phyloP scores from a whole-genome alignment of 345 rosid species.

The Populus euphratica region DNA sequence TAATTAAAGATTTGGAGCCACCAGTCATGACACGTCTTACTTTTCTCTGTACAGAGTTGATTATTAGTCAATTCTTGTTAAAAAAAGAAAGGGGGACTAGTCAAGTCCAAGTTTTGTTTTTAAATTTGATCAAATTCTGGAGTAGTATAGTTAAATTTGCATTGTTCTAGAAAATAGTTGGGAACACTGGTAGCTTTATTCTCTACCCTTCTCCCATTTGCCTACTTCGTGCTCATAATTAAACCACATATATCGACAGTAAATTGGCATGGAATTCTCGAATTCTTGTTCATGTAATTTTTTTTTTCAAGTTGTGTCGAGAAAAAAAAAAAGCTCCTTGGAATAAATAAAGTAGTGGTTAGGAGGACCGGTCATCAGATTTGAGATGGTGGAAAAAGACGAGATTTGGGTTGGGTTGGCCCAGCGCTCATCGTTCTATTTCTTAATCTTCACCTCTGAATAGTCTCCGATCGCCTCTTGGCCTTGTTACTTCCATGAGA shows the following conservation, averaged over 20 bases:
- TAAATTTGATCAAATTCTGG: neutral
- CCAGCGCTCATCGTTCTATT: no score
- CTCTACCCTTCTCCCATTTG: neutral
- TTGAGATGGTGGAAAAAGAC: no score
- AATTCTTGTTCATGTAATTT: no score
- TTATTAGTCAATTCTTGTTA: neutral
- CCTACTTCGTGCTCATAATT: neutral
- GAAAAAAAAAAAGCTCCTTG: no score
- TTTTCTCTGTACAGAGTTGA: neutral
- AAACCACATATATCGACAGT: no score
- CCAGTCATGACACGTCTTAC: neutral
- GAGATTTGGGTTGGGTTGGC: no score
- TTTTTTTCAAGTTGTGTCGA: no score
- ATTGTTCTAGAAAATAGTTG: neutral
- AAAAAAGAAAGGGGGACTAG: neutral
- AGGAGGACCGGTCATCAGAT: no score
- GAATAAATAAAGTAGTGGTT: no score
- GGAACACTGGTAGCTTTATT: neutral
- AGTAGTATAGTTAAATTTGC: neutral
- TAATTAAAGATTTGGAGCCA: neutral
- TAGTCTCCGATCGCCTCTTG: no score
- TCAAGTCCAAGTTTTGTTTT: neutral
- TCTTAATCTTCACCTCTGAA: no score
- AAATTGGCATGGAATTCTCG: neutral
- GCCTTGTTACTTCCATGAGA: no score